Evolutionary conservation across 1,284 basidiomycete genomes (phyloP), one percentile per base, ranked within the genome.

Genomic region (Spongispora temasekensis): DNA sequence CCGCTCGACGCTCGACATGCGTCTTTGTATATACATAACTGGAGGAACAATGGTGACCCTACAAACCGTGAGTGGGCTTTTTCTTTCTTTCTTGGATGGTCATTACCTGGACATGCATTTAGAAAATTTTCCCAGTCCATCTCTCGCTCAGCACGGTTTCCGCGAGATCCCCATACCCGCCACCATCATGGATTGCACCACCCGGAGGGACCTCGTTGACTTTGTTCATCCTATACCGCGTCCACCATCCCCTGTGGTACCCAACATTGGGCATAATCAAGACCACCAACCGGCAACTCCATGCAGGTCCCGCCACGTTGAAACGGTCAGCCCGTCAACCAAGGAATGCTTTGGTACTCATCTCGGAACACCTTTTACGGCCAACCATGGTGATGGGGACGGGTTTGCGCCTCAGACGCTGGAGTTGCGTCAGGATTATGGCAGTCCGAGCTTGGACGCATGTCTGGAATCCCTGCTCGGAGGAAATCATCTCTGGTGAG

Each of bases 311-410:
- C n/a, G n/a, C n/a, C n/a, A n/a, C n/a, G n/a, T n/a, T n/a, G n/a
- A n/a, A n/a, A 8, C 32, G 8, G 32, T 34, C 32, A 7, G 8
- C 32, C 8, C 32, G 15, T 34, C 7, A 34, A 34, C 88, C 0
- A 78, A 76, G 15, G 88, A 91, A 71, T 90, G 87, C 66, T 75
- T 89, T 19, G 84, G 79, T 3, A 75, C 87, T 60, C 88, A 89
- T 67, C 65, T 84, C 13, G 89, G 89, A 4, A 78, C 67, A 35
- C 82, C 83, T 0, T 84, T 87, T 65, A 74, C 81, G 12, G 87
- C 86, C 2, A 83, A 88, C 69, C 77, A 88, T 1, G 88, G 87
- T 1, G 88, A 90, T 63, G 87, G 85, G 0, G 76, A 88, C 60
- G 85, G 85, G 7, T 75, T 64, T 57, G 72, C 77, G 23, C 72